Percentiles rank a stretch among this genome's conserved stretches.
Evolutionary conservation across 495 filamentous ascomycete genomes (phyloP).

Genomic region (Tuber borchii): DNA sequence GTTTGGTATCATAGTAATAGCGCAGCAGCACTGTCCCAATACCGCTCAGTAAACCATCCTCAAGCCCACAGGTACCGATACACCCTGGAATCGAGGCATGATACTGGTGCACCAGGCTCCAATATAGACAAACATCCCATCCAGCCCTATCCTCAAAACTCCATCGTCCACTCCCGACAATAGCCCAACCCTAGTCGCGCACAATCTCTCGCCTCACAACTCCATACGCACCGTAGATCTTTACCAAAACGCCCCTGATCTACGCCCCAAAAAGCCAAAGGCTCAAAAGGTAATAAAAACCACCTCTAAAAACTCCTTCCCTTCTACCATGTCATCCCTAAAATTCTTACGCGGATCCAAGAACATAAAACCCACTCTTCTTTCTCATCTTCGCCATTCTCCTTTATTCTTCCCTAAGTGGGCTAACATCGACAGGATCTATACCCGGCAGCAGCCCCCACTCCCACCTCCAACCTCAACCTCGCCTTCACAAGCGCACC

Average conservation of each 20-base stretch:
- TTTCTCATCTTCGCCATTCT: background rate
- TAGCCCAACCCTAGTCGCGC: background rate
- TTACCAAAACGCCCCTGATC: background rate
- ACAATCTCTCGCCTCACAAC: background rate
- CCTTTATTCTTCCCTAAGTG: background rate
- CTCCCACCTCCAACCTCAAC: background rate
- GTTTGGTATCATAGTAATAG: background rate
- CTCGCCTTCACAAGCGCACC: background rate
- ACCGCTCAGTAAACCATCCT: background rate
- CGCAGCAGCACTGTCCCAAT: background rate
- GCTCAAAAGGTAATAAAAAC: background rate
- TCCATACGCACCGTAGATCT: background rate
- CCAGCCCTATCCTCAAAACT: background rate
- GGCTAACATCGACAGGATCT: background rate
- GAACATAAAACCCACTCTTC: background rate
- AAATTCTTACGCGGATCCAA: constrained; percentile 1
- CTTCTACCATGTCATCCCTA: background rate
- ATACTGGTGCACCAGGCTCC: background rate
- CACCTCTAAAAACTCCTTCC: background rate
- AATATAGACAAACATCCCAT: background rate
- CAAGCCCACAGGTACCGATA: background rate
- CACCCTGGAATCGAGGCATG: background rate
- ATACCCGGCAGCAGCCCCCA: background rate
- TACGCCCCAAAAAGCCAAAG: background rate
- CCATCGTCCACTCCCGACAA: background rate